Conservation (phyloP, 805 yeast genomes). For the Teunomyces pallodes region DNA sequence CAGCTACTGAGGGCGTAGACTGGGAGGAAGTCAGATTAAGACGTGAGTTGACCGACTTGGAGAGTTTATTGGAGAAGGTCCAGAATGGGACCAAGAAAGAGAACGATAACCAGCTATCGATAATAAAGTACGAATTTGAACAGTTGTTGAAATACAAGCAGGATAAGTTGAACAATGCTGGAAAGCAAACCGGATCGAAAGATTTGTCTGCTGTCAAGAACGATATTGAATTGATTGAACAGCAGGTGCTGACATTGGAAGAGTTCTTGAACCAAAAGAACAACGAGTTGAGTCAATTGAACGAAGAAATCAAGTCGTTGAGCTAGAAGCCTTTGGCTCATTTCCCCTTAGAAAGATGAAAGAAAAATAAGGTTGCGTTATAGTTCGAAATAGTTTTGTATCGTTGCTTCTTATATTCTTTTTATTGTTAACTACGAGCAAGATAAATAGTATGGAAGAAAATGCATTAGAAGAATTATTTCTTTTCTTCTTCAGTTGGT, state of each 20-base stretch:
- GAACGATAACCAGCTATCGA: constrained; percentile 25
- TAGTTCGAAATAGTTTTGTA: no score
- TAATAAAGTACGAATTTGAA: constrained; percentile 65
- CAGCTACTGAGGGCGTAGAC: constrained; percentile 72
- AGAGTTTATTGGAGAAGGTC: constrained; percentile 58
- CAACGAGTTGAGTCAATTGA: constrained; percentile 53
- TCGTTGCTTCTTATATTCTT: background rate
- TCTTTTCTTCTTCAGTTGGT: constrained; percentile 42
- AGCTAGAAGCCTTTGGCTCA: constrained; percentile 1
- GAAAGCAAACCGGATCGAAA: constrained; percentile 14
- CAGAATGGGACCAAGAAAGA: constrained; percentile 20
- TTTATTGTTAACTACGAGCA: constrained; percentile 1
- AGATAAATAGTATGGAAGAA: constrained; percentile 4
- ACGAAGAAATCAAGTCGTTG: constrained; percentile 36
- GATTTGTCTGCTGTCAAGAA: constrained; percentile 52
- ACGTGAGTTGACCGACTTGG: constrained; percentile 75
- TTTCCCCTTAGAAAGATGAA: background rate
- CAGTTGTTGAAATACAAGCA: constrained; percentile 79
- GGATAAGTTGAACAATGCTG: constrained; percentile 41
- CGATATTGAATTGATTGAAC: constrained; percentile 69
- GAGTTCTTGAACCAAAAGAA: constrained; percentile 63
- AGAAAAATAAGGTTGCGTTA: no score
- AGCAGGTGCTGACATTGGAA: constrained; percentile 72
- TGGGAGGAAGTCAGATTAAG: constrained; percentile 89
- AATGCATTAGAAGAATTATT: constrained; percentile 19